A percentile compares a stretch with the other conserved stretches of the same genome.
These are phyloP conservation scores for Kwoniella sp. DNA, from an alignment of 768 basidiomycete species.

Conservation along the genomic window DNA sequence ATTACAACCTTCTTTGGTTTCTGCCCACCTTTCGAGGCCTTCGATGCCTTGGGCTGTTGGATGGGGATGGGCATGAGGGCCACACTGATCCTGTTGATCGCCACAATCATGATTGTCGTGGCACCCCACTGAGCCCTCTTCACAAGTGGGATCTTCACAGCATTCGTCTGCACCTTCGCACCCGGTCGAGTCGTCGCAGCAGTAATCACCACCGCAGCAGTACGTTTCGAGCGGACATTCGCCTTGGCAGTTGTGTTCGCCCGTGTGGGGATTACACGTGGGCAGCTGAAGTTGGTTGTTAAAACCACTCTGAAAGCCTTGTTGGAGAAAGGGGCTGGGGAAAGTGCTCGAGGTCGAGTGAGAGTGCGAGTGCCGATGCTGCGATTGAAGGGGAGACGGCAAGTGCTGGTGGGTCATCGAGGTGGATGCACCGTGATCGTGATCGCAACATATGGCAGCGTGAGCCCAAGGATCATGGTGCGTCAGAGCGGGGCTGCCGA, in stretches of 20 bases:
- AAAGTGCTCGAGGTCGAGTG: background rate
- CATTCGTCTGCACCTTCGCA: slow-evolving; percentile 21
- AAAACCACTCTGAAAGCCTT: background rate
- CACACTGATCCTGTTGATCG: background rate
- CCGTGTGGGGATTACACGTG: background rate
- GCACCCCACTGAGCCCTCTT: background rate
- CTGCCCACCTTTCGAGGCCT: slow-evolving; percentile 43
- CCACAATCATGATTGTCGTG: slow-evolving; percentile 12
- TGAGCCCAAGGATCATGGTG: slow-evolving; percentile 46
- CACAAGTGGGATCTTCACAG: slow-evolving; percentile 35
- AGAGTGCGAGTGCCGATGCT: background rate
- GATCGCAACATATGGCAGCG: slow-evolving; percentile 46
- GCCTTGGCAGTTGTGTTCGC: background rate
- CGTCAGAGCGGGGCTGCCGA: slow-evolving; percentile 15
- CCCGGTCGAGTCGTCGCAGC: slow-evolving; percentile 11
- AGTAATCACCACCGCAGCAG: slow-evolving; percentile 30
- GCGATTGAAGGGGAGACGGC: slow-evolving; percentile 10
- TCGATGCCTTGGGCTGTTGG: slow-evolving; percentile 2
- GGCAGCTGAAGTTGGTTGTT: slow-evolving; percentile 1
- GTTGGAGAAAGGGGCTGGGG: background rate
- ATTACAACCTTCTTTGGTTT: slow-evolving; percentile 46
- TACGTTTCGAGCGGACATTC: slow-evolving; percentile 29
- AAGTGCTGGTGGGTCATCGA: slow-evolving; percentile 17
- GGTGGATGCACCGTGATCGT: slow-evolving; percentile 40
- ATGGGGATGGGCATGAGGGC: slow-evolving; percentile 1